phyloP scores from a whole-genome alignment of 768 basidiomycete species.

The Tricholomella constricta region DNA sequence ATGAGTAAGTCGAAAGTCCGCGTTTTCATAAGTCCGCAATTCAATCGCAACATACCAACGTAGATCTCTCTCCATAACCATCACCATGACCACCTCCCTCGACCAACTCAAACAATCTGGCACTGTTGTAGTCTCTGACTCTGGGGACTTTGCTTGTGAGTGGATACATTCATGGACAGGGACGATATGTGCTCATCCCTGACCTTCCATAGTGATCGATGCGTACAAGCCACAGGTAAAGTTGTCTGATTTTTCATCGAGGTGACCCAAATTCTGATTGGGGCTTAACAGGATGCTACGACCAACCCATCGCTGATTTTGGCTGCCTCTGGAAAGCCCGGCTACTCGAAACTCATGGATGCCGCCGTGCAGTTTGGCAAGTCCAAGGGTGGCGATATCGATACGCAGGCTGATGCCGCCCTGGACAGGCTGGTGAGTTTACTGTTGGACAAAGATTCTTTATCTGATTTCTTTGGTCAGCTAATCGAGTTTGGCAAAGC shows the following conservation, averaged over 20 bases:
- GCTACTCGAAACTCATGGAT: slow-evolving; percentile 82
- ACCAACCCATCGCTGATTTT: slow-evolving; percentile 97
- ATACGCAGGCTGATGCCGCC: slow-evolving; percentile 76
- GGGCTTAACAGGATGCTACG: slow-evolving; percentile 77
- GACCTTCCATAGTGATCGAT: slow-evolving; percentile 70
- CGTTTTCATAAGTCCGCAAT: slow-evolving; percentile 9
- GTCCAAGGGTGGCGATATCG: slow-evolving; percentile 75
- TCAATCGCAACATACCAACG: background rate
- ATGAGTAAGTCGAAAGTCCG: slow-evolving; percentile 14
- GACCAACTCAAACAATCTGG: slow-evolving; percentile 88
- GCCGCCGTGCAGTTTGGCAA: slow-evolving; percentile 75
- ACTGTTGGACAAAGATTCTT: background rate
- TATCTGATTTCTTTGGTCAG: slow-evolving; percentile 39
- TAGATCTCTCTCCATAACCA: slow-evolving; percentile 27
- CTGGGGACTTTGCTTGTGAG: slow-evolving; percentile 90
- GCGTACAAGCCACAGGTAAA: slow-evolving; percentile 91
- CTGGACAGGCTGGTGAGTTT: slow-evolving; percentile 82
- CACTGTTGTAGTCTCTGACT: slow-evolving; percentile 96
- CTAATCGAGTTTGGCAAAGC: slow-evolving; percentile 97
- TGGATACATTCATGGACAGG: slow-evolving; percentile 15
- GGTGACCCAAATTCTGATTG: slow-evolving; percentile 2
- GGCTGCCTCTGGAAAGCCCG: slow-evolving; percentile 87
- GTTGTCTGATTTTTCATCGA: background rate
- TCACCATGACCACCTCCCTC: slow-evolving; percentile 77
- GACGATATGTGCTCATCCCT: slow-evolving; percentile 19